Evolutionary conservation across 2,329 filamentous ascomycete species (phyloP).

Genomic region (Fusarium solani-melongenae): DNA sequence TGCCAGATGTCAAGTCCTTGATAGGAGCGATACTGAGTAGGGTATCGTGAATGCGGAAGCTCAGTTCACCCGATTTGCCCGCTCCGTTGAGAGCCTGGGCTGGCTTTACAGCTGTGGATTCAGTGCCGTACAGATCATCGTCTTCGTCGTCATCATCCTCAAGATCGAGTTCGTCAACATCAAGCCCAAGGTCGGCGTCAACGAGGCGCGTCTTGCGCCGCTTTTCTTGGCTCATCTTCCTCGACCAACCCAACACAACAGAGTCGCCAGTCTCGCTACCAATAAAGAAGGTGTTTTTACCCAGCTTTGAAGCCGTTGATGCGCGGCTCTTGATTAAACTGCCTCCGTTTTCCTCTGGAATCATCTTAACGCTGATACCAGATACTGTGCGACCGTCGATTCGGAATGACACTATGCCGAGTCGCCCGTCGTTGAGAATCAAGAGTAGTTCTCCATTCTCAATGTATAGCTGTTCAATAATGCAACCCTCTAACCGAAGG

Average conservation of each 20-base stretch:
- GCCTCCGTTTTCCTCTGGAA: slow-evolving; percentile 73
- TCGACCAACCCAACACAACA: slow-evolving; percentile 81
- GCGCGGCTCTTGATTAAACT: slow-evolving; percentile 69
- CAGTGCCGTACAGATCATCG: slow-evolving; percentile 71
- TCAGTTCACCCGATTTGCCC: slow-evolving; percentile 70
- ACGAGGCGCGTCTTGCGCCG: slow-evolving; percentile 71
- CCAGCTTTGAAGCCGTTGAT: slow-evolving; percentile 77
- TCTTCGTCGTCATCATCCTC: slow-evolving; percentile 74
- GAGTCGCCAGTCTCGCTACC: slow-evolving; percentile 89
- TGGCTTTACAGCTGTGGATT: slow-evolving; percentile 69
- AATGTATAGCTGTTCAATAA: slow-evolving; percentile 79
- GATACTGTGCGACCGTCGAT: slow-evolving; percentile 93
- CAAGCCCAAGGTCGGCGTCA: slow-evolving; percentile 63
- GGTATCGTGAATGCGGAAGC: slow-evolving; percentile 81
- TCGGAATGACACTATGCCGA: slow-evolving; percentile 82
- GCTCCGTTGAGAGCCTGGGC: slow-evolving; percentile 53
- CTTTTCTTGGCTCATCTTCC: slow-evolving; percentile 71
- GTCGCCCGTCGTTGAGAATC: slow-evolving; percentile 77
- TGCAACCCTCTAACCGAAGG: slow-evolving; percentile 83
- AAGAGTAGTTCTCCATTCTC: slow-evolving; percentile 88
- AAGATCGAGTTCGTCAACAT: slow-evolving; percentile 62
- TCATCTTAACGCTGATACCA: slow-evolving; percentile 77
- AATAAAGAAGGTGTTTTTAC: slow-evolving; percentile 79
- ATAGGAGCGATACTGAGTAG: slow-evolving; percentile 85
- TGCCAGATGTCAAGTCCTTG: slow-evolving; percentile 77